phyloP scores from a whole-genome alignment of 192 early-diverging fungal species.

The Coemansia sp. region DNA sequence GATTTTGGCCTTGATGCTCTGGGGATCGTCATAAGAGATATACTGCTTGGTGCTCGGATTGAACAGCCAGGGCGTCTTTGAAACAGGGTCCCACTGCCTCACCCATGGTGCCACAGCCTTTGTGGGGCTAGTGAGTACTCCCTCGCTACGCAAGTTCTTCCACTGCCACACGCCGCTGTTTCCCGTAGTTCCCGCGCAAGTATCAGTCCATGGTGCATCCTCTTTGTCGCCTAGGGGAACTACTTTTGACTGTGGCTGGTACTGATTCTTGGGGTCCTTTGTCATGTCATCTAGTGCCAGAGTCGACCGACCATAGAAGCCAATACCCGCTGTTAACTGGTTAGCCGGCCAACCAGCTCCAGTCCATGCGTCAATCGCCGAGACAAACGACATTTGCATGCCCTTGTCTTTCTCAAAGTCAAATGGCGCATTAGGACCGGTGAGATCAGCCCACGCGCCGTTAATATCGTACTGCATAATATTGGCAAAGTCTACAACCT shows the following conservation, averaged over 20 bases:
- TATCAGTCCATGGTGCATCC: conserved; percentile 57
- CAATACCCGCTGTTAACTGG: conserved; percentile 63
- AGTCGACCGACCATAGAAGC: conserved; percentile 63
- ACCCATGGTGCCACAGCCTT: conserved; percentile 57
- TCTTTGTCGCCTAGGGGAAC: conserved; percentile 55
- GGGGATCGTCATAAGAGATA: conserved; percentile 70
- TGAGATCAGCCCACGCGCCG: conserved; percentile 57
- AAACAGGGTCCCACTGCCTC: conserved; percentile 59
- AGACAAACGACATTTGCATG: conserved; percentile 46
- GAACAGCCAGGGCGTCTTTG: conserved; percentile 74
- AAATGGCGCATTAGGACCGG: conserved; percentile 68
- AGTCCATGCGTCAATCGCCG: conserved; percentile 61
- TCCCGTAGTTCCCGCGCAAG: conserved; percentile 33
- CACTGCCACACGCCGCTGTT: conserved; percentile 65
- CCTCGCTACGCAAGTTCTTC: conserved; percentile 59
- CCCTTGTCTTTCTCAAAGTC: conserved; percentile 33
- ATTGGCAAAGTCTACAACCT: conserved; percentile 62
- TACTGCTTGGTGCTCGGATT: conserved; percentile 58
- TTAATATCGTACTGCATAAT: conserved; percentile 71
- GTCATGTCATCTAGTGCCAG: conserved; percentile 35
- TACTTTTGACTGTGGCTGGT: conserved; percentile 11
- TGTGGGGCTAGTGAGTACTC: conserved; percentile 23
- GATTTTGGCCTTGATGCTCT: conserved; percentile 60
- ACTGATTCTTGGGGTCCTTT: conserved; percentile 30
- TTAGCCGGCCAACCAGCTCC: conserved; percentile 59